Evolutionary conservation across 2,329 filamentous ascomycete genomes (phyloP), one percentile per base, ranked within the genome.

Genomic region (Cryoendolithus antarcticus): DNA sequence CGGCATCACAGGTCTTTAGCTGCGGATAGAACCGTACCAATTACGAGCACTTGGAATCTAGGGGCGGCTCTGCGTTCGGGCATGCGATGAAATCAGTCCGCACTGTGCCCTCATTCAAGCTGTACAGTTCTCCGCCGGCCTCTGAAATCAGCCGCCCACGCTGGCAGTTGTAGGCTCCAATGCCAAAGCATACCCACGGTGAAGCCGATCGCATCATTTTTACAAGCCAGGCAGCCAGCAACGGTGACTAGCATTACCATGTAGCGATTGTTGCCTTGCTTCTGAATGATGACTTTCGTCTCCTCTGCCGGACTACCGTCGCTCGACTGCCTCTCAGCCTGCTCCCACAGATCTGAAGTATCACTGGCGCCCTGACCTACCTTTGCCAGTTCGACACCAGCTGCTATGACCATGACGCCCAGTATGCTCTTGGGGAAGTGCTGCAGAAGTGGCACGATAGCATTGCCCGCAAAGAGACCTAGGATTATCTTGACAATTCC

Each of bases 191-290:
- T 74, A 0, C 89, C 89, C 0, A 81, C 84, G 9, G 82, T 44
- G 52, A 95, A 94, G 0, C 89, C 89, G 4, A 94, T 74, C 0
- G 80, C 86, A 61, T 93, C 88, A 54, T 95, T 96, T 58, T 77
- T 82, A 53, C 93, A 94, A 0, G 85, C 86, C 36, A 96, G 61
- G 39, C 93, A 71, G 2, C 81, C 74, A 0, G 83, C 86, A 6
- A 85, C 77, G 0, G 89, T 96, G 45, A 88, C 80, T 42, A 94
- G 70, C 86, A 95, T 93, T 0, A 94, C 80, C 13, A 77, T 83
- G 82, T 85, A 94, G 41, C 86, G 71, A 57, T 85, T 76, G 40
- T 72, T 72, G 34, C 77, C 72, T 60, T 91, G 83, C 37, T 74
- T 66, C 10, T 86, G 79, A 4, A 31, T 29, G 7, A 24, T 27